Evolutionary conservation across 306 rosid species (phyloP), one percentile per base, ranked within the genome.

Genomic region (Begonia masoniana): DNA sequence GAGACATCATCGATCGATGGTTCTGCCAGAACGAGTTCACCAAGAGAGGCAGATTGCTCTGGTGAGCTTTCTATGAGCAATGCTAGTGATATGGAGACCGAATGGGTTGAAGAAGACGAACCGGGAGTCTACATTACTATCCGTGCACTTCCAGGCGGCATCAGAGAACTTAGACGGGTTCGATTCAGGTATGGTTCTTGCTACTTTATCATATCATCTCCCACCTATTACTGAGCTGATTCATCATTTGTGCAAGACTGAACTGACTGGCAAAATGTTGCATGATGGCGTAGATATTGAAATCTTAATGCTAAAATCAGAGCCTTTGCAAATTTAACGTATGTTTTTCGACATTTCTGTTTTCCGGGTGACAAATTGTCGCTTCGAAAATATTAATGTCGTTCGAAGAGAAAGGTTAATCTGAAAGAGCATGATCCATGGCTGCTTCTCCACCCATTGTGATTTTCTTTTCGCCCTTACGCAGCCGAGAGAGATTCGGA

Each of bases 81-180:
- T 60, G 92, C 87, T 62, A 88, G 97, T 70, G 93, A 88, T 66
- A 73, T 79, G 86, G 97, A 88, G 71, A 75, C 82, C 5, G 95
- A 84, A 68, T 88, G 93, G 86, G 84, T 80, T 47, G 95, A 88
- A 58, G 87, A 82, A 74, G 97, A 85, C 57, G 97, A 84, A 72
- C 95, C 86, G 4, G 95, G 97, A 57, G 89, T 85, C 21, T 82
- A 89, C 74, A 82, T 89, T 78, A 83, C 94, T 50, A 80, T 82
- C 64, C 62, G 95, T 70, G 75, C 87, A 50, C 64, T 76, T 54
- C 81, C 87, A 36, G 84, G 84, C 24, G 95, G 97, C 42, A 21
- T 73, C 52, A 69, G 91, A 68, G 97, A 89, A 65, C 89, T 89
- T 52, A 70, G 95, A 69, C 94, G 83, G 2, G 97, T 89, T 57